Base-by-base conservation (phyloP, 495 filamentous ascomycete genomes). In the Chaetomium fimeti region DNA sequence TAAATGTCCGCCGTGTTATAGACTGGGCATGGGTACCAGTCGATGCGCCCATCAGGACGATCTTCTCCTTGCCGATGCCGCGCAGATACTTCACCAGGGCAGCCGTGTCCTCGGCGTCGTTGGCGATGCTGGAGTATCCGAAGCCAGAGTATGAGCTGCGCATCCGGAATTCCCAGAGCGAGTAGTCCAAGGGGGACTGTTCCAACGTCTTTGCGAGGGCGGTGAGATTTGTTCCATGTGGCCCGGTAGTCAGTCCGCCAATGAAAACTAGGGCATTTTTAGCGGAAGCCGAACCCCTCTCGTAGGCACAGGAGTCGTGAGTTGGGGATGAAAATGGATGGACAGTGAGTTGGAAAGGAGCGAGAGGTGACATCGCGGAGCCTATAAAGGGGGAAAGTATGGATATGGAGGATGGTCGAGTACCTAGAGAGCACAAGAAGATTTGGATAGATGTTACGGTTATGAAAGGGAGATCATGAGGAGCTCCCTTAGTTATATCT, bases 231-330 rank as follows among this genome's bases (percentile, higher is more conserved):
- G 54, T 63, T 6, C 51, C 40, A 59, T 84, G 81, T 48, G 91
- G 81, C 6, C 89, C 90, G 74, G 90, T 89, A 43, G 83, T 86
- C 53, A 97, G 83, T 12, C 92, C 92, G 65, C 86, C 87, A 56
- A 95, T 81, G 74, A 91, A 93, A 66, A 97, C 78, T n/a, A 96
- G 76, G 27, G 85, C 86, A 77, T 93, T 85, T 59, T 72, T 73
- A 68, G 72, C 56, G 48, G 77, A 71, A 69, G 69, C 24, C 51
- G 53, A 53, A 43, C 71, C 72, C 24, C 65, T 47, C 60, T 78
- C 75, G 60, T 77, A 78, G 22, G 74, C 75, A 56, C 71, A 73
- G 1, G 69, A 72, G 59, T 58, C 42, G 29, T 47, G 61, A 8
- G 54, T 48, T 32, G 54, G 45, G 0, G 38, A 49, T 9, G 54